These are phyloP conservation scores for Delphinella strobiligena DNA, from an alignment of 2,329 filamentous ascomycete species.

Conservation along the genomic window DNA sequence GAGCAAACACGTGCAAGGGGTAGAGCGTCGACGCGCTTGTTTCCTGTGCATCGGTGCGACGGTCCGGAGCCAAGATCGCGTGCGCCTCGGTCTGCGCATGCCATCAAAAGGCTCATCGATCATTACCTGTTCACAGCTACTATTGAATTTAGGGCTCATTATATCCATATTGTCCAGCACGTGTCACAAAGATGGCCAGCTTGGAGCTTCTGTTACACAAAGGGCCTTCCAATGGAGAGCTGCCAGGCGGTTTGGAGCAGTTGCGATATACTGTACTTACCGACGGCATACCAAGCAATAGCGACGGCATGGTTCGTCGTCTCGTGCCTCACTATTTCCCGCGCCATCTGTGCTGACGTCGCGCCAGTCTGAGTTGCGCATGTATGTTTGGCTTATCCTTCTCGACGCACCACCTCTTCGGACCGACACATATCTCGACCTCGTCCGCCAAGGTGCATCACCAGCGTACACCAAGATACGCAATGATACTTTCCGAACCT, in stretches of 20 bases:
- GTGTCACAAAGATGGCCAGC: conserved; percentile 21
- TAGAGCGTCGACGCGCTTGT: too few relatives aligned
- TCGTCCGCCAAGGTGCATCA: conserved; percentile 86
- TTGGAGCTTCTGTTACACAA: conserved; percentile 72
- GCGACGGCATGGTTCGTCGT: conserved; percentile 66
- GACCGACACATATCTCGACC: conserved; percentile 77
- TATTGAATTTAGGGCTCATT: too few relatives aligned
- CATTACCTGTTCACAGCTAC: background rate
- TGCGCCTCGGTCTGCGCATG: background rate
- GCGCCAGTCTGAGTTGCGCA: conserved; percentile 70
- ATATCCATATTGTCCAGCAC: too few relatives aligned
- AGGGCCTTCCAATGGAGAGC: conserved; percentile 62
- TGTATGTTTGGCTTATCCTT: conserved; percentile 93
- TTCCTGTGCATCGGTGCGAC: too few relatives aligned
- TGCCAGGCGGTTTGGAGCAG: conserved; percentile 54
- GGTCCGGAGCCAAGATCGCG: too few relatives aligned
- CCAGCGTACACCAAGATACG: conserved; percentile 95
- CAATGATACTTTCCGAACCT: conserved; percentile 93
- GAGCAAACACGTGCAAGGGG: too few relatives aligned
- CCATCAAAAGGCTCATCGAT: background rate
- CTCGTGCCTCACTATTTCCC: background rate
- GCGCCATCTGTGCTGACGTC: background rate
- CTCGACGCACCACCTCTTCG: conserved; percentile 75
- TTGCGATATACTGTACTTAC: conserved; percentile 62
- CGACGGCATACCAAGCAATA: conserved; percentile 64